Percentiles rank a stretch among this genome's conserved stretches.
Conservation (phyloP, 2,329 filamentous ascomycete genomes). For the Paramyrothecium roridum region DNA sequence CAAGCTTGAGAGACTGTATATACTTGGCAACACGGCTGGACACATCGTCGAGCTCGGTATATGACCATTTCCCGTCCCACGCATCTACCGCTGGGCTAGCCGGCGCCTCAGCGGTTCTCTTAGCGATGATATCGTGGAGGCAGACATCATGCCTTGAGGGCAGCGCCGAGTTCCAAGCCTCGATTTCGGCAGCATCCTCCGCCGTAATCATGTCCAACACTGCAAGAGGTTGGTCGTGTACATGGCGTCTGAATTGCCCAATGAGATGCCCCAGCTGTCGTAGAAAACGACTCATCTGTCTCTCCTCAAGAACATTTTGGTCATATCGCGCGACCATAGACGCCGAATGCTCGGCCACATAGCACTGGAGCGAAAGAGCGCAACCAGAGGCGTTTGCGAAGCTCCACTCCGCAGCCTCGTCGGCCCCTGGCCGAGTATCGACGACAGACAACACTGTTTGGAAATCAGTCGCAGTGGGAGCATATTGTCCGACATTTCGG, state of each 20-base stretch:
- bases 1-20: not conserved
- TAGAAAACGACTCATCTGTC: not conserved
- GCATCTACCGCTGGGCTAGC: not conserved
- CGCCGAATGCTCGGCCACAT: not conserved
- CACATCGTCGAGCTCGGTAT: not conserved
- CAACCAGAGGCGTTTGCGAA: not conserved
- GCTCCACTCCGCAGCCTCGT: not conserved
- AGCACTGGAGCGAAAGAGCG: not conserved
- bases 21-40: not conserved
- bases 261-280: not conserved
- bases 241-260: not conserved
- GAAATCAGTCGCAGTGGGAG: not conserved
- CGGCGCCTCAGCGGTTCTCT: not conserved
- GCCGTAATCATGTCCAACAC: not conserved
- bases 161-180: not conserved
- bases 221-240: not conserved
- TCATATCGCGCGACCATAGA: not conserved
- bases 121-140: slow-evolving; percentile 6
- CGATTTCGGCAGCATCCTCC: not conserved
- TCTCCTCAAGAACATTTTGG: not conserved
- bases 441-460: not conserved
- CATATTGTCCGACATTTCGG: not conserved
- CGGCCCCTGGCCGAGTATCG: not conserved
- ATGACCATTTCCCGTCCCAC: not conserved
- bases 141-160: not conserved